Evolutionary conservation across 2,329 filamentous ascomycete genomes (phyloP).

Genomic region (Penicillium thymicola): DNA sequence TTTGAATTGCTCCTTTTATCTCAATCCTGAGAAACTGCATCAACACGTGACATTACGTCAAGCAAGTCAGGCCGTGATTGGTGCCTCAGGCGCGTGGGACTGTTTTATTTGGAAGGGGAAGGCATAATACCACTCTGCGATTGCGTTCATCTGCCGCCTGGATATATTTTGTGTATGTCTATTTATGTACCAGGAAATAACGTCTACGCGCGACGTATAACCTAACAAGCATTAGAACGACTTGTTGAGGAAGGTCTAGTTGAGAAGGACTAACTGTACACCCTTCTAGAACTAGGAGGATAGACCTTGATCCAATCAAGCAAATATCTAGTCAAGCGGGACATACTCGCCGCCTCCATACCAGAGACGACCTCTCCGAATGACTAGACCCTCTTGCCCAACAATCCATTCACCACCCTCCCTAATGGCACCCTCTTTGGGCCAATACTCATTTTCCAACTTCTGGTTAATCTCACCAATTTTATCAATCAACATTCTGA

Average conservation of each 20-base stretch:
- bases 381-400: conserved; percentile 74
- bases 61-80: not conserved
- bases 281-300: not conserved
- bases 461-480: conserved; percentile 74
- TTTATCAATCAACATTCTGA: conserved; percentile 62
- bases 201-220: not conserved
- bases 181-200: not conserved
- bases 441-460: conserved; percentile 70
- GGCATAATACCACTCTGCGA: not conserved
- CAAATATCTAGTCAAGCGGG: not conserved
- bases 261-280: not conserved
- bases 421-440: conserved; percentile 43
- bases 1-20: not conserved
- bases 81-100: not conserved
- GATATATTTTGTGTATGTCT: not conserved
- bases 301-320: not conserved
- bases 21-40: not conserved
- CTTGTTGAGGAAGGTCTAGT: not conserved
- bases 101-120: no score
- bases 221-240: not conserved
- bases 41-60: not conserved
- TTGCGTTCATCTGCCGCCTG: not conserved
- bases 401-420: conserved; percentile 72
- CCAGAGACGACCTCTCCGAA: conserved; percentile 72
- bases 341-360: conserved; percentile 81